Evolutionary conservation across 2,329 filamentous ascomycete species (phyloP).

Genomic region (Cephalotrichum gorgonifer): DNA sequence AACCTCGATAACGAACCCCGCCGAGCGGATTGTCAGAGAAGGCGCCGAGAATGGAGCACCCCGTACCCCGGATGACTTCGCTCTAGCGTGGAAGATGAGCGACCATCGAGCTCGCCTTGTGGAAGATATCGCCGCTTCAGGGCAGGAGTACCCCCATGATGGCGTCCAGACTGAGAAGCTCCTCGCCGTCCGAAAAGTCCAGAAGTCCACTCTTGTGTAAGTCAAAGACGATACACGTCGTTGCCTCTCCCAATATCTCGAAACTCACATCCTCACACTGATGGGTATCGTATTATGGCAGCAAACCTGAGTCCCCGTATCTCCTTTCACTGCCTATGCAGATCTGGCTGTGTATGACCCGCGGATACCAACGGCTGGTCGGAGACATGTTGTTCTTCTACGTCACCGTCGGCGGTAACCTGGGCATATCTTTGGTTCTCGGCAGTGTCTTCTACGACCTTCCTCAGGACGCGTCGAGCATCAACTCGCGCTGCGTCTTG

Average conservation of each 20-base stretch:
- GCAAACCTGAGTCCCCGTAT: no score
- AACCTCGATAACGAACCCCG: conserved; percentile 55
- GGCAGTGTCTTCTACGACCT: conserved; percentile 75
- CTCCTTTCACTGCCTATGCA: no score
- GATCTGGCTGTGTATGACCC: no score
- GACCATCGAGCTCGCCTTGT: conserved; percentile 31
- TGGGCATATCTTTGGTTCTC: conserved; percentile 67
- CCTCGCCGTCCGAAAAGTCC: conserved; percentile 40
- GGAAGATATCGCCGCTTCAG: conserved; percentile 39
- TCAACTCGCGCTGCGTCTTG: conserved; percentile 69
- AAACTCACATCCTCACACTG: no score
- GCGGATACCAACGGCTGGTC: no score
- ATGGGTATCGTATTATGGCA: no score
- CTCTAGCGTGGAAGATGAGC: conserved; percentile 46
- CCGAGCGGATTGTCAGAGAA: conserved; percentile 43
- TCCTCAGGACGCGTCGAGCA: conserved; percentile 51
- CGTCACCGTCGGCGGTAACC: conserved; percentile 57
- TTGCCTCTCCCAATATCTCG: no score
- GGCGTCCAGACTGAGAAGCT: conserved; percentile 47
- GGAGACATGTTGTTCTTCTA: no score
- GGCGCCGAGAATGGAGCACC: conserved; percentile 47
- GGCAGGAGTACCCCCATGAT: conserved; percentile 37
- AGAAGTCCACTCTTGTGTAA: no score
- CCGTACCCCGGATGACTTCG: conserved; percentile 52
- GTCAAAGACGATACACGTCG: no score